Conservation (phyloP, 768 basidiomycete species). For the Cyclocybe aegerita region DNA sequence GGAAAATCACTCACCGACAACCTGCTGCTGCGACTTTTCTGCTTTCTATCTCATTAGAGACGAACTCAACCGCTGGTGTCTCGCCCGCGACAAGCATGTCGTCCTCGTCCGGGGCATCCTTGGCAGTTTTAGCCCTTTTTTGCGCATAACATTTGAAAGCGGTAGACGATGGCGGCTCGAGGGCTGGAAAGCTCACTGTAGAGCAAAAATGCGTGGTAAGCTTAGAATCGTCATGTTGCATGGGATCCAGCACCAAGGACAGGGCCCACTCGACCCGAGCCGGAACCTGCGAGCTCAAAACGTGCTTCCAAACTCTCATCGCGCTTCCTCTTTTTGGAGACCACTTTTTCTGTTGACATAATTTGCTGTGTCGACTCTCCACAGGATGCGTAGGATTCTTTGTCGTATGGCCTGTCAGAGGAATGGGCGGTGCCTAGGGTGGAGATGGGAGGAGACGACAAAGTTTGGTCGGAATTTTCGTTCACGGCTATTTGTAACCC, state of each 20-base stretch:
- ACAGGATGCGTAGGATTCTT: background rate
- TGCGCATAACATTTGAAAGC: constrained; percentile 60
- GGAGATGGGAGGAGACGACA: constrained; percentile 15
- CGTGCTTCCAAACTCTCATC: constrained; percentile 25
- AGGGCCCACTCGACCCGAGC: constrained; percentile 31
- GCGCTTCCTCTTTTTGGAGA: constrained; percentile 44
- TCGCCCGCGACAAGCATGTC: constrained; percentile 74
- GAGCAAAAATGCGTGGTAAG: background rate
- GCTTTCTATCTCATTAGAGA: constrained; percentile 58
- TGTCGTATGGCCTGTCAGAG: background rate
- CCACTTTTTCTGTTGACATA: constrained; percentile 35
- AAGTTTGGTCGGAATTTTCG: constrained; percentile 13
- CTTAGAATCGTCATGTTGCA: background rate
- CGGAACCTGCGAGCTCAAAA: constrained; percentile 29
- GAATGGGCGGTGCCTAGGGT: constrained; percentile 1
- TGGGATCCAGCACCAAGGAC: constrained; percentile 31
- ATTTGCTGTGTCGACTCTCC: constrained; percentile 5
- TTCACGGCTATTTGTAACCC: constrained; percentile 18
- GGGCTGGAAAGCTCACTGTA: constrained; percentile 55
- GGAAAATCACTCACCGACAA: constrained; percentile 57
- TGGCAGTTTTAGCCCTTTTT: constrained; percentile 37
- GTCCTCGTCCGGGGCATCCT: constrained; percentile 25
- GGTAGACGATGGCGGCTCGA: constrained; percentile 56
- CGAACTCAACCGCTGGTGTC: constrained; percentile 81
- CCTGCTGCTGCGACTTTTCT: constrained; percentile 50